Percentiles rank a stretch among this genome's conserved stretches.
phyloP scores from a whole-genome alignment of 2,329 filamentous ascomycete genomes.

The Colletotrichum salicis region DNA sequence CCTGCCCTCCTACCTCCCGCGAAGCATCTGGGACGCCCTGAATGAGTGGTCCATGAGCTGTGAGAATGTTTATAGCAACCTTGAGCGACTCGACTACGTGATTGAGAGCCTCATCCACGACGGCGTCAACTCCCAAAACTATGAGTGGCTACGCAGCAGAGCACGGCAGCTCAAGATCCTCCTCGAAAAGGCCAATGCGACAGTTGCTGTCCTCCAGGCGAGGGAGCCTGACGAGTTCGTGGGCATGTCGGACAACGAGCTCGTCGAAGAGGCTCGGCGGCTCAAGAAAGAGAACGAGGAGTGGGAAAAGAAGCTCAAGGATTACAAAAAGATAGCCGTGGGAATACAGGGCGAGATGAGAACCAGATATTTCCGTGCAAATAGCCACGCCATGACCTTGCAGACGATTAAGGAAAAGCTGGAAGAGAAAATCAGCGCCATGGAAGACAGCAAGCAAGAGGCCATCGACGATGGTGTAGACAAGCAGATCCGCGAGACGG shows the following conservation, averaged over 20 bases:
- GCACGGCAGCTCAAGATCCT: neutral
- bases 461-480: neutral
- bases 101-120: constrained; percentile 10
- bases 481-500: constrained; percentile 1
- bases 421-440: neutral
- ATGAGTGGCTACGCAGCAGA: neutral
- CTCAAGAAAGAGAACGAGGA: neutral
- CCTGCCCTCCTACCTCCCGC: neutral
- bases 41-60: neutral
- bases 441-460: neutral
- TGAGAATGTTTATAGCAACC: neutral
- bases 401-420: neutral
- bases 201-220: neutral
- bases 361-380: neutral
- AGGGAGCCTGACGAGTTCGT: neutral
- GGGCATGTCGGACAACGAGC: neutral
- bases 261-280: neutral
- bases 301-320: neutral
- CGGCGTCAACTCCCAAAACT: neutral
- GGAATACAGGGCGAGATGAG: neutral
- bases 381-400: neutral
- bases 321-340: neutral
- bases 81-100: neutral
- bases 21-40: neutral
- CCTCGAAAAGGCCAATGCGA: neutral